A percentile compares a stretch with the other conserved stretches of the same genome.
Conservation (phyloP, 139 green algal genomes). For the Parachlorella kessleri region DNA sequence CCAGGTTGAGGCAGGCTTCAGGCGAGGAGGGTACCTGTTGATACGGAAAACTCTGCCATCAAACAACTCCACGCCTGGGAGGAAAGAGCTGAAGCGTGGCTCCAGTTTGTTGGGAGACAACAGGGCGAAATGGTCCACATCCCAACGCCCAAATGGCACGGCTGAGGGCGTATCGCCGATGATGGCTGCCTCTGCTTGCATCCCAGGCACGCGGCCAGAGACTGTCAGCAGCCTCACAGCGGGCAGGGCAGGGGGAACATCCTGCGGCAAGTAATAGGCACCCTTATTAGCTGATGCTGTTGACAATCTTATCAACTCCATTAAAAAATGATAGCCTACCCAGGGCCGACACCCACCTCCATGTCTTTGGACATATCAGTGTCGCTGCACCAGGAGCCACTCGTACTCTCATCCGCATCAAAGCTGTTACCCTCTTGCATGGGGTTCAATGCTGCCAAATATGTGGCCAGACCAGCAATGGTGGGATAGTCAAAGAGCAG, state of each 20-base stretch:
- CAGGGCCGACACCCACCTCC: slow-evolving; percentile 7
- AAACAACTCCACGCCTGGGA: slow-evolving; percentile 59
- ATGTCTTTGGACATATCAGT: neutral
- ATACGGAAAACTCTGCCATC: slow-evolving; percentile 39
- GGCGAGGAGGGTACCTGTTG: no score
- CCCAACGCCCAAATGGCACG: slow-evolving; percentile 45
- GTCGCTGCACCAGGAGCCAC: neutral
- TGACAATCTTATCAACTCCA: slow-evolving; percentile 28
- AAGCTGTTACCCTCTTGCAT: neutral
- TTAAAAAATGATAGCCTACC: slow-evolving; percentile 53
- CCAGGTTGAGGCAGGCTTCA: no score
- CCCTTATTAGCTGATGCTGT: no score
- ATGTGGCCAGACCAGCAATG: neutral
- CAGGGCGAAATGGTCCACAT: slow-evolving; percentile 25
- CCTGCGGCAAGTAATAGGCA: no score
- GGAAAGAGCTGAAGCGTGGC: slow-evolving; percentile 58
- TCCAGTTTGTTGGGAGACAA: neutral
- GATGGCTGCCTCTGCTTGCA: neutral
- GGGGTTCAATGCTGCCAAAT: no score
- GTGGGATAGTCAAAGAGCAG: slow-evolving; percentile 61
- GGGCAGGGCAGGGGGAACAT: no score
- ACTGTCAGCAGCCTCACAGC: slow-evolving; percentile 1
- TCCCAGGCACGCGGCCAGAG: neutral
- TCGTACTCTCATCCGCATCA: neutral
- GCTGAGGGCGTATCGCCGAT: neutral